Conservation (phyloP, 768 basidiomycete species). For the Panellus pusillus region DNA sequence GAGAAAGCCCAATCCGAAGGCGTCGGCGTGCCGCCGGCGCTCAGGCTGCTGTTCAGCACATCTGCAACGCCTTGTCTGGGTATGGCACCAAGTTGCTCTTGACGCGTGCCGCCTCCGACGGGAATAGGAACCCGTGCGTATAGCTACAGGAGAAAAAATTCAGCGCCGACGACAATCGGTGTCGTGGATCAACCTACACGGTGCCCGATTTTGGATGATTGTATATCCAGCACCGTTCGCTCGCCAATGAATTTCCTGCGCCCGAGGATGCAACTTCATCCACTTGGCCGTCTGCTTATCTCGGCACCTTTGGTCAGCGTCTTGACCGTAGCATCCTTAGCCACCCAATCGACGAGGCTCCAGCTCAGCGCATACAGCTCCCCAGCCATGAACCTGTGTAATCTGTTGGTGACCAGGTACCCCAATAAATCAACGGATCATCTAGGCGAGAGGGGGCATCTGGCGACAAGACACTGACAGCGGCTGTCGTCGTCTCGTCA, state of each 20-base stretch:
- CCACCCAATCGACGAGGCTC: constrained; percentile 84
- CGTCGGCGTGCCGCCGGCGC: constrained; percentile 36
- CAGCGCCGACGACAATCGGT: neutral
- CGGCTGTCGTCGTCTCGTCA: constrained; percentile 7
- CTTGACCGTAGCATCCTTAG: constrained; percentile 70
- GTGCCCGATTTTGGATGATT: constrained; percentile 95
- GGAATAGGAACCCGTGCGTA: constrained; percentile 93
- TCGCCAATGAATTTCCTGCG: constrained; percentile 81
- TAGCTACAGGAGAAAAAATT: constrained; percentile 50
- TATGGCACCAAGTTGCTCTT: constrained; percentile 54
- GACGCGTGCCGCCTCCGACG: constrained; percentile 77
- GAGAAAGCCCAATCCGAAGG: constrained; percentile 76
- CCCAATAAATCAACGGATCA: constrained; percentile 85
- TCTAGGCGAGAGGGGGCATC: constrained; percentile 1
- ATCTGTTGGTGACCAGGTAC: constrained; percentile 84
- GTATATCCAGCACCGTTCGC: constrained; percentile 97
- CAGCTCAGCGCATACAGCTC: constrained; percentile 90
- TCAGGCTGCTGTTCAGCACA: constrained; percentile 28
- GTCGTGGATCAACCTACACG: constrained; percentile 56
- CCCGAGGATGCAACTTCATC: constrained; percentile 85
- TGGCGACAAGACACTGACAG: constrained; percentile 3
- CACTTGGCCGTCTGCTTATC: constrained; percentile 90
- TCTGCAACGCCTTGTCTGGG: constrained; percentile 46
- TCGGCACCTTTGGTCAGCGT: constrained; percentile 77
- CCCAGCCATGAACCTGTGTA: constrained; percentile 93